Evolutionary conservation across 805 yeast genomes (phyloP).

Genomic region (Spathaspora girioi): DNA sequence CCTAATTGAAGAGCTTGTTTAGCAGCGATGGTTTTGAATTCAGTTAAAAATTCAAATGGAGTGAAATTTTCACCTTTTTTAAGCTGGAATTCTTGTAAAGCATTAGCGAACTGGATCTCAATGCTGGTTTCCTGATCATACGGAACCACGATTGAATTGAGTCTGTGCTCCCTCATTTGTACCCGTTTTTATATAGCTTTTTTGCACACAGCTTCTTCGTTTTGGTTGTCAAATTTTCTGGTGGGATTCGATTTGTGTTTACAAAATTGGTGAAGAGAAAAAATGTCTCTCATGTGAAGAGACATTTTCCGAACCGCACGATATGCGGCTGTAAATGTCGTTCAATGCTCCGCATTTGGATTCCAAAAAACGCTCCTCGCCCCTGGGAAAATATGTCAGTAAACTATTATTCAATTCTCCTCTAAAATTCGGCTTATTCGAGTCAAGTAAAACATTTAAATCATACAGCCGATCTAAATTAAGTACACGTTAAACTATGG

Average conservation of each 20-base stretch:
- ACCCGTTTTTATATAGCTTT: background rate
- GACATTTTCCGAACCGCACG: background rate
- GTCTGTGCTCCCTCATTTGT: background rate
- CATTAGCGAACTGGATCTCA: conserved; percentile 27
- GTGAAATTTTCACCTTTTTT: conserved; percentile 2
- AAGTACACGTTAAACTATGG: background rate
- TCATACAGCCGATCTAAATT: background rate
- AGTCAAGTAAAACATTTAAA: no score
- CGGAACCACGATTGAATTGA: conserved; percentile 5
- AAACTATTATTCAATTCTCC: background rate
- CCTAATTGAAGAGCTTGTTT: conserved; percentile 41
- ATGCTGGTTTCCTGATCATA: conserved; percentile 5
- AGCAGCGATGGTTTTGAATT: conserved; percentile 48
- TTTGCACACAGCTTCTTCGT: background rate
- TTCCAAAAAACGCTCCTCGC: no score
- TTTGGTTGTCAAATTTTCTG: background rate
- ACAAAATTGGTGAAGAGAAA: background rate
- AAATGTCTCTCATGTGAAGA: background rate
- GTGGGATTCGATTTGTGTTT: background rate
- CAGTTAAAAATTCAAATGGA: conserved; percentile 44
- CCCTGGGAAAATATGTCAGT: background rate
- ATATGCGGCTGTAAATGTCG: background rate
- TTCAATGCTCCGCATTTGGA: background rate
- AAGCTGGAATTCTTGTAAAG: conserved; percentile 24
- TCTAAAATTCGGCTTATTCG: background rate